Base-by-base conservation (phyloP, 352 stramenopile genomes). In the Phytophthora pseudosyringae region DNA sequence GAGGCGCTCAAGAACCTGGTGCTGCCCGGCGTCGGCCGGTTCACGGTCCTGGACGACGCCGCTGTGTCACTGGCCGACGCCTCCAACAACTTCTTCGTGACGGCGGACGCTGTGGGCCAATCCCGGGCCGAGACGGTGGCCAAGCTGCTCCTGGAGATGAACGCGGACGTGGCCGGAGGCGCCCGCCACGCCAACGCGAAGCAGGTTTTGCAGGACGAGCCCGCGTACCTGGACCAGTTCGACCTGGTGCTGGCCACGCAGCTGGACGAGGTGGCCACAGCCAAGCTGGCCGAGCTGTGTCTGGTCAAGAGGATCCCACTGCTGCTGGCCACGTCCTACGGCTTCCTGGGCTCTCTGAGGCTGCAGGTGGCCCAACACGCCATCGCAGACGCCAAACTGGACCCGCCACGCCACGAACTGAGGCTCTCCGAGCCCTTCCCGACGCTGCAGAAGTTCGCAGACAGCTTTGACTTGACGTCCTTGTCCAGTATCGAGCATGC, bases 1-100 rank as follows among this genome's bases (percentile, higher is more conserved):
- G 97, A 99, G 81, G 97, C 95, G 28, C 82, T 99, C 48, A 99
- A 99, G 83, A 99, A 99, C 82, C 77, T 99, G 21, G 92, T 98
- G 50, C 76, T 98, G 28, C 93, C 93, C 13, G 84, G 93, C 16
- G 75, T 97, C 15, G 79, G 93, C 48, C 78, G 76, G 31, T 98
- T 99, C 70, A 96, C 91, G 26, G 88, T 99, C 15, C 59, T 99
- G 7, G 98, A 99, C 83, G 94, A 97, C 52, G 72, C 75, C 25
- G 54, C 41, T 1, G 91, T 98, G 48, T 74, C 76, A 6, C 70
- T 88, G 32, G 73, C 76, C 13, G 90, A 98, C 61, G 61, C 84
- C 38, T 88, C 86, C 59, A 97, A 94, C 75, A 99, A 98, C 69
- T 99, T 99, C 69, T 99, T 99, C 67, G 83, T 98, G 5, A 73